A percentile compares a stretch with the other conserved stretches of the same genome.
phyloP scores from a whole-genome alignment of 2,329 filamentous ascomycete species.

The Colletotrichum zoysiae region DNA sequence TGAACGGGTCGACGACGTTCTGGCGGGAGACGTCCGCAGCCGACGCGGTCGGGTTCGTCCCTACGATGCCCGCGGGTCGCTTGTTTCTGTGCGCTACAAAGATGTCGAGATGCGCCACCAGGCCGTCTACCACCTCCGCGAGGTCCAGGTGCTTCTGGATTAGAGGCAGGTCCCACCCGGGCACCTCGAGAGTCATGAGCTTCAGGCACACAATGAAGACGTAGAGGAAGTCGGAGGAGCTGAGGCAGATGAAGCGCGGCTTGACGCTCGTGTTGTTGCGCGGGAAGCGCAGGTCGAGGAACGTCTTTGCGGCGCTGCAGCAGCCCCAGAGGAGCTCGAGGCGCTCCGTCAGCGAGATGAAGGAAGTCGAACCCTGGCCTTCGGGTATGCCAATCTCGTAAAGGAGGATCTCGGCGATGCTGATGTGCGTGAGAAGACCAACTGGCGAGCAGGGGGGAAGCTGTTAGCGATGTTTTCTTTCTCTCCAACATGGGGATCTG shows the following conservation, averaged over 20 bases:
- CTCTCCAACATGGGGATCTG: background rate
- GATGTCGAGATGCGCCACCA: constrained; percentile 49
- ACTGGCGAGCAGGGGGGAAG: constrained; percentile 50
- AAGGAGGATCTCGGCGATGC: constrained; percentile 61
- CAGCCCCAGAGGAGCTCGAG: constrained; percentile 62
- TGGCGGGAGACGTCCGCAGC: constrained; percentile 20
- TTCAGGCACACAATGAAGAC: constrained; percentile 60
- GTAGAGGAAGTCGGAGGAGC: constrained; percentile 62
- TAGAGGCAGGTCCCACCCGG: constrained; percentile 59
- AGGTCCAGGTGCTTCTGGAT: constrained; percentile 54
- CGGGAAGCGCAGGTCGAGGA: constrained; percentile 54
- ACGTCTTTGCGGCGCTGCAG: constrained; percentile 54
- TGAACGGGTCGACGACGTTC: constrained; percentile 38
- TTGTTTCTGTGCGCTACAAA: constrained; percentile 45
- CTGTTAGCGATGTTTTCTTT: background rate
- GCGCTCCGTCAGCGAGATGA: constrained; percentile 54
- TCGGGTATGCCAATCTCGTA: constrained; percentile 62
- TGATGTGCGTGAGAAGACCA: constrained; percentile 56
- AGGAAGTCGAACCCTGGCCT: constrained; percentile 47
- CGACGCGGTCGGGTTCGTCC: background rate
- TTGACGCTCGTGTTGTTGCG: constrained; percentile 44
- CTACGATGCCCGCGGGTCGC: constrained; percentile 7
- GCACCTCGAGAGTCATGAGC: constrained; percentile 59
- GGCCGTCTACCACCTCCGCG: constrained; percentile 47
- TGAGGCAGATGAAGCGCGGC: constrained; percentile 58